Percentiles rank a stretch among this genome's conserved stretches.
Evolutionary conservation across 495 filamentous ascomycete genomes (phyloP).

Genomic region (Aspergillus steynii): DNA sequence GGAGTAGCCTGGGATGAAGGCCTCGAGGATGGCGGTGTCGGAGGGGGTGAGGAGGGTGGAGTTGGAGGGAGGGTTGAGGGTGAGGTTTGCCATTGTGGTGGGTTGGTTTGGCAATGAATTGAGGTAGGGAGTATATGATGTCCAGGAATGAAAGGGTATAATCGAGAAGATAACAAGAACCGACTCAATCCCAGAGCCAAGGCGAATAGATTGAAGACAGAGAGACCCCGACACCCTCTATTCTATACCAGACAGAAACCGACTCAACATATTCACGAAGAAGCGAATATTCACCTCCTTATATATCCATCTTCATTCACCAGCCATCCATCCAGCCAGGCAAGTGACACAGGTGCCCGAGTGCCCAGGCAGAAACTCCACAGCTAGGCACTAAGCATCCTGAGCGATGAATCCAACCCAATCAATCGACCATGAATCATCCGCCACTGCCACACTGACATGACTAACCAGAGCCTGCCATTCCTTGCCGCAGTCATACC

Average conservation of each 20-base stretch:
- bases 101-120: neutral
- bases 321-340: neutral
- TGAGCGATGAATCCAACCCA: neutral
- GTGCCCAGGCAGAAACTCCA: neutral
- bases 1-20: slow-evolving; percentile 73
- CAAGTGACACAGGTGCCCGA: too few species aligned
- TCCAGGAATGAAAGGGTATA: neutral
- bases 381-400: neutral
- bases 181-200: neutral
- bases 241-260: neutral
- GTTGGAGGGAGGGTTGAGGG: slow-evolving; percentile 24
- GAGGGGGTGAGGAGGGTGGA: slow-evolving; percentile 16
- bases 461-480: neutral
- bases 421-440: neutral
- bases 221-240: neutral
- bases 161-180: neutral
- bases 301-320: neutral
- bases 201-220: neutral
- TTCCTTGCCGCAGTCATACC: neutral
- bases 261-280: neutral
- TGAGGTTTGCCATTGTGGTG: slow-evolving; percentile 19
- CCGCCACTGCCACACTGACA: neutral
- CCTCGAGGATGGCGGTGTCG: slow-evolving; percentile 60
- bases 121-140: slow-evolving; percentile 2
- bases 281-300: neutral